Base-by-base conservation (phyloP, 169 alveolate species). In the Blepharisma undulans region DNA sequence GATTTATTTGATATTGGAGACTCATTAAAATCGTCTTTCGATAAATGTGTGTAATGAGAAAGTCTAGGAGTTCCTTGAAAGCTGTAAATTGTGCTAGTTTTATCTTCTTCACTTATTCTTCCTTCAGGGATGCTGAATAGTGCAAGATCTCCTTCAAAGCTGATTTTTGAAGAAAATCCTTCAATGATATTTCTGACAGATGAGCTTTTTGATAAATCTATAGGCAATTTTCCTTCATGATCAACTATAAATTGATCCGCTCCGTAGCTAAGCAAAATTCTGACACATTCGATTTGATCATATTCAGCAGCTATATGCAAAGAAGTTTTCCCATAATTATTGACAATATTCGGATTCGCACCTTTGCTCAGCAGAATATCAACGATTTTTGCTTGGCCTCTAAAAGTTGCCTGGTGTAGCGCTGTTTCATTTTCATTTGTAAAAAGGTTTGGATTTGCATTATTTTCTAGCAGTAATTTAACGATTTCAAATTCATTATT, bases 391-490 rank as follows among this genome's bases (percentile, higher is more conserved):
- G n/a, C 22, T 21, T 22, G 22, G 0, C 89, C 89, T 29, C 72
- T 61, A 72, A 81, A 18, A 0, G 95, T 92, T 30, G 92, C 82
- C 33, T 90, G 29, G 71, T 93, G 92, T 88, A 90, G 85, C 25
- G 95, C 92, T 60, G 92, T 90, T 76, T 90, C 89, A 32, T 92
- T 92, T 71, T 76, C 36, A 27, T 88, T 76, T 84, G 90, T 93
- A 84, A 78, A 71, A 12, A 87, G 84, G 71, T 93, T 90, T 4
- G 29, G 32, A 16, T 86, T 86, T 48, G 88, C 34, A 59, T 87
- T 48, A 19, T 87, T 81, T 71, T 72, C 27, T 76, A 93, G 84
- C 60, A 88, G 30, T 21, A 86, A 25, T 72, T 86, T 30, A 19
- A 27, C 84, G 60, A 86, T 86, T 18, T 22, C 36, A 27, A 2